Conservation (phyloP, 2,329 filamentous ascomycete species). For the Xylariales sp. region DNA sequence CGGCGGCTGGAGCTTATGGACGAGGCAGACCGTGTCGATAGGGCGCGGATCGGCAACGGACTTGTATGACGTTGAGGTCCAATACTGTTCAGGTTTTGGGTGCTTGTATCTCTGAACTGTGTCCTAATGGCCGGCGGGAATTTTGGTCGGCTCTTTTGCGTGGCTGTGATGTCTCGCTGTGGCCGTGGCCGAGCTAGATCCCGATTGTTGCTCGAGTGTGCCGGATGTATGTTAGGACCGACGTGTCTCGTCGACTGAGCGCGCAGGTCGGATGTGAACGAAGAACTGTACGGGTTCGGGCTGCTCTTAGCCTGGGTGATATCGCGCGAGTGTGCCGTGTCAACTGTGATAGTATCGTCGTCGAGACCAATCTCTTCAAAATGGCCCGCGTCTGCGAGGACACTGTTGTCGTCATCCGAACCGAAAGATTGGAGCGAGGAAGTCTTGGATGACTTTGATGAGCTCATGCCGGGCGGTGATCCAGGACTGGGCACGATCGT, state of each 20-base stretch:
- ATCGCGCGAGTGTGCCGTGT: constrained; percentile 29
- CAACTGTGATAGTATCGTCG: constrained; percentile 49
- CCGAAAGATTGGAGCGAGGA: constrained; percentile 80
- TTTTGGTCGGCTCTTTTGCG: constrained; percentile 33
- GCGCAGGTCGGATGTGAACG: constrained; percentile 39
- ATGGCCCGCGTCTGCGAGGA: constrained; percentile 69
- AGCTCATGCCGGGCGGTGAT: constrained; percentile 73
- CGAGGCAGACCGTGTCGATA: constrained; percentile 34
- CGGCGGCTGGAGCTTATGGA: constrained; percentile 35
- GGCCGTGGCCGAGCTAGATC: constrained; percentile 23
- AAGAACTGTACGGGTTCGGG: constrained; percentile 46
- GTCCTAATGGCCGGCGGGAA: constrained; percentile 40
- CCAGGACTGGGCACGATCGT: constrained; percentile 45
- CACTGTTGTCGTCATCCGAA: constrained; percentile 65
- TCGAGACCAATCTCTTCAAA: constrained; percentile 93
- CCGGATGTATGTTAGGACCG: constrained; percentile 20
- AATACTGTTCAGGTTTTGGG: constrained; percentile 29
- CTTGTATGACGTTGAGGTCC: constrained; percentile 24
- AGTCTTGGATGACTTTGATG: constrained; percentile 85
- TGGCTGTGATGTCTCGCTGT: constrained; percentile 27
- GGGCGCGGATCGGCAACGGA: constrained; percentile 27
- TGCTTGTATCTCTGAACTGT: constrained; percentile 42
- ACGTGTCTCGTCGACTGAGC: constrained; percentile 26
- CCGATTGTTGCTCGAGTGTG: constrained; percentile 21
- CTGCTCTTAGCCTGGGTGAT: constrained; percentile 29